Conservation (phyloP, 1,139 yeast species). For the Blastobotrys niveus region DNA sequence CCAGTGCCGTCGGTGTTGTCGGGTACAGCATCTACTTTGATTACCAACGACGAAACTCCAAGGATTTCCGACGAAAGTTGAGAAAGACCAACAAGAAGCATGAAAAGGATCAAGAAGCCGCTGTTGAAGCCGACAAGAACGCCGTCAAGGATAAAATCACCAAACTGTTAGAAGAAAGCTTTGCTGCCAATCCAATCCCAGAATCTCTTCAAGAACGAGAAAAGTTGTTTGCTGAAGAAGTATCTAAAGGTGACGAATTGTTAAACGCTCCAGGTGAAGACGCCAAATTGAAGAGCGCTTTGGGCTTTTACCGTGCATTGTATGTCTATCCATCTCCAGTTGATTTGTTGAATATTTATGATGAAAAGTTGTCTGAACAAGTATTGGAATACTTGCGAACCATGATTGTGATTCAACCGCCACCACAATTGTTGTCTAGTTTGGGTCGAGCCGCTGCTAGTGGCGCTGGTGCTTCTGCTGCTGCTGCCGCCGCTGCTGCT, state of each 20-base stretch:
- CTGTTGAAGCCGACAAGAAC: conserved; percentile 54
- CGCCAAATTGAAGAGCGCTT: conserved; percentile 60
- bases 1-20: conserved; percentile 35
- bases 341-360: conserved; percentile 81
- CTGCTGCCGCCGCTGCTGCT: conserved; percentile 23
- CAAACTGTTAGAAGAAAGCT: conserved; percentile 55
- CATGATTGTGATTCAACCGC: conserved; percentile 88
- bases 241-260: conserved; percentile 66
- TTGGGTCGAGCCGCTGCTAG: conserved; percentile 43
- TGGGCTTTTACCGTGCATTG: conserved; percentile 91
- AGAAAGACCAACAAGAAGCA: conserved; percentile 53
- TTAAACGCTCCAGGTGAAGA: conserved; percentile 26
- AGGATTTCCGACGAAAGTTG: conserved; percentile 73
- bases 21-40: conserved; percentile 89
- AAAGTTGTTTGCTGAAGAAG: conserved; percentile 72
- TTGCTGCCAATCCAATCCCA: conserved; percentile 71
- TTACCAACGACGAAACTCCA: conserved; percentile 77
- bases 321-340: conserved; percentile 93
- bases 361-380: conserved; percentile 76
- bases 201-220: conserved; percentile 65
- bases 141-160: conserved; percentile 55
- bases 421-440: conserved; percentile 68
- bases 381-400: conserved; percentile 76
- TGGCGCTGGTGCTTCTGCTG: conserved; percentile 13
- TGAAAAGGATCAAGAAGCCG: conserved; percentile 51